Evolutionary conservation across 2,329 filamentous ascomycete species (phyloP).

Genomic region (Zasmidium angulare): DNA sequence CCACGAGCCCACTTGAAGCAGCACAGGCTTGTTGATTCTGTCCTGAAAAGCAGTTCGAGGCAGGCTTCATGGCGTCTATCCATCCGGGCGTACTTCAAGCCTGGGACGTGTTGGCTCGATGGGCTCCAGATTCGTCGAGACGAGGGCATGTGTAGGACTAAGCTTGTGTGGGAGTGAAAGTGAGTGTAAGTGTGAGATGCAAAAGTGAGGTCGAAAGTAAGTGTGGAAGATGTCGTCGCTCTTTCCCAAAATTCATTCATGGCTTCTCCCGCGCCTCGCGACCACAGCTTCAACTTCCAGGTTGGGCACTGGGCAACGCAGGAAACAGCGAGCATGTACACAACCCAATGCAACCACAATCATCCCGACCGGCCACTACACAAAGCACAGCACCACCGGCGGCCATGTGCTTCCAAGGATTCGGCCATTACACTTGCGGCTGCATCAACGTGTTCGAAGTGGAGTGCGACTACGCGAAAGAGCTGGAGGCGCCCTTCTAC

Average conservation of each 20-base stretch:
- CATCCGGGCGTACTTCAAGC: too few relatives aligned
- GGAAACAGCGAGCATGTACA: neutral
- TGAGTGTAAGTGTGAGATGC: neutral
- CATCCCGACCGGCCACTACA: neutral
- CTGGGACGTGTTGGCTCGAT: too few relatives aligned
- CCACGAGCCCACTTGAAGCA: too few relatives aligned
- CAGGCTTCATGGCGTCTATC: too few relatives aligned
- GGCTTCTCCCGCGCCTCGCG: neutral
- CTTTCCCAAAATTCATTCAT: neutral
- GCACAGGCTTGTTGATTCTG: too few relatives aligned
- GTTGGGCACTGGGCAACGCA: neutral
- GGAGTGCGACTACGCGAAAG: constrained; percentile 15
- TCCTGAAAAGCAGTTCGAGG: too few relatives aligned
- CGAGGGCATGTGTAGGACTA: too few relatives aligned
- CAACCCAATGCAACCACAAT: neutral
- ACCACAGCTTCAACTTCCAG: neutral
- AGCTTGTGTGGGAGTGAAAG: too few relatives aligned
- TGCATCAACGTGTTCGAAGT: constrained; percentile 20
- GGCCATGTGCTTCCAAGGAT: constrained; percentile 31
- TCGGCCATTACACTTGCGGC: constrained; percentile 24
- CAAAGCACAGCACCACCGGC: neutral
- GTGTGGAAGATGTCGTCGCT: neutral
- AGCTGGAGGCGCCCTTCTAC: constrained; percentile 20
- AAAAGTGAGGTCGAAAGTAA: neutral
- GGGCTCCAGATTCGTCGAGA: too few relatives aligned